Evolutionary conservation across 2,329 filamentous ascomycete species (phyloP).

Genomic region (Monilinia vaccinii-corymbosi): DNA sequence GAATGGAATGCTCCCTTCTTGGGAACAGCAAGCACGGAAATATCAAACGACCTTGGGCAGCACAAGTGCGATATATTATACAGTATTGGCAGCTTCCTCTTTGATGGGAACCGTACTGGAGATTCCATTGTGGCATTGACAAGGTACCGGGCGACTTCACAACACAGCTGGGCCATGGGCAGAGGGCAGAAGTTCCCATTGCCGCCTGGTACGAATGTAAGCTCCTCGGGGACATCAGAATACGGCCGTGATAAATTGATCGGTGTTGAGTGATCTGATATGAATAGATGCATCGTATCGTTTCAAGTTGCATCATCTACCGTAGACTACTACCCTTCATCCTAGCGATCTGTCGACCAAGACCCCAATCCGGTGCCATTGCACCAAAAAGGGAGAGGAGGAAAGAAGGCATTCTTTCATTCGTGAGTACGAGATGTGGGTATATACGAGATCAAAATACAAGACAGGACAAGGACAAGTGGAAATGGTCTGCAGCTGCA

Average conservation of each 20-base stretch:
- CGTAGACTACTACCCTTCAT: background rate
- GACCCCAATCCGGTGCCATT: background rate
- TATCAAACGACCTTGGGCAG: background rate
- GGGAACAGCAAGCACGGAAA: background rate
- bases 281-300: background rate
- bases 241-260: conserved; percentile 1
- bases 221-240: background rate
- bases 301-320: conserved; percentile 2
- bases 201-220: background rate
- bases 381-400: background rate
- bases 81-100: background rate
- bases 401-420: background rate
- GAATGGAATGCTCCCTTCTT: no score
- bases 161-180: background rate
- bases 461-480: background rate
- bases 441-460: background rate
- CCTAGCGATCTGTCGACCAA: background rate
- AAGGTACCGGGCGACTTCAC: background rate
- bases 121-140: background rate
- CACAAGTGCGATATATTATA: background rate
- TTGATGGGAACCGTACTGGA: background rate
- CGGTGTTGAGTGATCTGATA: background rate
- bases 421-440: conserved; percentile 1
- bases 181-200: background rate
- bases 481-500: conserved; percentile 2